Base-by-base conservation (phyloP, 768 basidiomycete species). In the Cyathus striatus region DNA sequence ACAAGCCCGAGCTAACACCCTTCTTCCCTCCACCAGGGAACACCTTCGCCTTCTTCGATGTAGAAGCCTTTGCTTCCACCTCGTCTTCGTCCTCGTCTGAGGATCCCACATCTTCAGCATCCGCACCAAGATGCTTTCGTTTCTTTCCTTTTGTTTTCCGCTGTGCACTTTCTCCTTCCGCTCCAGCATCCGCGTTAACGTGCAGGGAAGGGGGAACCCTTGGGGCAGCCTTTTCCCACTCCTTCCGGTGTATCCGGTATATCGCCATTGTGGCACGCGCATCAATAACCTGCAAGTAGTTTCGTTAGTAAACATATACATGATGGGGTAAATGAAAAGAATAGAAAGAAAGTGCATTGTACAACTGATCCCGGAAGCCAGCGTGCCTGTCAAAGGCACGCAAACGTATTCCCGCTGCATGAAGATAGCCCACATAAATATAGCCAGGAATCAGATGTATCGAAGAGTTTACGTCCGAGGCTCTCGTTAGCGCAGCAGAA, bases 201-300 rank as follows among this genome's bases (percentile, higher is more conserved):
- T 35, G 22, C 38, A 40, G 48, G 16, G 51, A 21, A 36, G 43
- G 47, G 13, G 21, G 48, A 23, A 30, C 27, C 27, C 36, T 13
- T 20, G 22, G 41, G 17, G 42, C 14, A 36, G 26, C 25, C n/a
- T 70, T 71, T 50, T 98, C 94, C 90, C 90, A 98, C 37, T 79
- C 73, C 40, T 79, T 81, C 51, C 86, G 83, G 60, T 93, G 75
- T 14, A 94, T 56, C 5, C 92, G 76, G 60, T 87, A 97, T 27
- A 97, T 69, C 0, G 91, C 94, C 91, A 99, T 96, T 0, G 93
- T 89, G 0, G 94, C 95, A 40, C 94, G 76, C 1, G 94, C 92
- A 58, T 98, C 94, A 14, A 79, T 88, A 4, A 97, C 83, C 94
- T 96, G 45, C 18, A 10, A 7, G 14, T 33, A 41, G 35, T n/a